Base-by-base conservation (phyloP, 495 filamentous ascomycete genomes). In the Penicillium antarcticum region DNA sequence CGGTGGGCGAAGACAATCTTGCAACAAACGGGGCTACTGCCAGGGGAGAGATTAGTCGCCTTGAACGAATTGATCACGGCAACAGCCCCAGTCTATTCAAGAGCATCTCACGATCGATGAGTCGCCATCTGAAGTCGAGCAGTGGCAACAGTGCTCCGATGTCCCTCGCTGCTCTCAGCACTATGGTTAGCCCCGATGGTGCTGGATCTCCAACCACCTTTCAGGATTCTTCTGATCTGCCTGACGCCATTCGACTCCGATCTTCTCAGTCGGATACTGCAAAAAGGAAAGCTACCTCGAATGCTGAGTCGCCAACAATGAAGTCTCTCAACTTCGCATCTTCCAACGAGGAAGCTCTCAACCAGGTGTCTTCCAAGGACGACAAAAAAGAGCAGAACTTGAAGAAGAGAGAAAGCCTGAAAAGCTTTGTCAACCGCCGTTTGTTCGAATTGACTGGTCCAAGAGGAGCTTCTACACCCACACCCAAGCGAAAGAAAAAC, bases 21-120 rank as follows among this genome's bases (percentile, higher is more conserved):
- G 89, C 87, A 0, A 80, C 70, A n/a, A 80, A 83, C 41, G 85
- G 88, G 11, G 80, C 71, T 43, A 94, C 89, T 0, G 70, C 87
- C 17, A 74, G 80, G 34, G 81, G 80, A n/a, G 82, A 87, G 62
- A 82, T 89, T 36, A 77, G 87, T 36, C 79, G 81, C 31, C 53
- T 85, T 24, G 79, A 79, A 54, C 77, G 67, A 24, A 57, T 63
- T 19, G 61, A 65, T 13, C 63, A 52, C 2, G 70, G 74, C 26
- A 66, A 71, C 4, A 66, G 58, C 13, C 56, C 64, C 2, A 47
- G 64, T 13, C 41, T 76, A 13, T 56, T 76, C 50, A 58, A 59
- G 42, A 57, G 55, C 5, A 59, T 75, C 14, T 69, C 67, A 12
- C 66, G 63, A n/a, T 57, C 62, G 2, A 58, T 73, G 66, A 69